Conservation (phyloP, 2,329 filamentous ascomycete genomes). For the Fusarium drepaniforme region DNA sequence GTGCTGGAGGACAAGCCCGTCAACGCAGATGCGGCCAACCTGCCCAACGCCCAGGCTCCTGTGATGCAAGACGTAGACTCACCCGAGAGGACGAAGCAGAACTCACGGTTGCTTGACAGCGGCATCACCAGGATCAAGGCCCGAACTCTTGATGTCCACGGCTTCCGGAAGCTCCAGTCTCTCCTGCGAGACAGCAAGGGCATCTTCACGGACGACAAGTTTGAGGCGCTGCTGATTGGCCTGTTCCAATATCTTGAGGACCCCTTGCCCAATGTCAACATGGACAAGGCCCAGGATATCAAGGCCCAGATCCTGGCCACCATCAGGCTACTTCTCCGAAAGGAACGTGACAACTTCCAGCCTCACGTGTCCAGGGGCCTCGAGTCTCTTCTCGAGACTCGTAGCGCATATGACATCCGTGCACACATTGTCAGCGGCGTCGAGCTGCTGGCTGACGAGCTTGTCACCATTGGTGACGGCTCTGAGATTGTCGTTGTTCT, state of each 20-base stretch:
- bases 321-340: slow-evolving; percentile 78
- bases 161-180: slow-evolving; percentile 82
- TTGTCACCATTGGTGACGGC: slow-evolving; percentile 74
- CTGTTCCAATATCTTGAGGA: slow-evolving; percentile 80
- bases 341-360: slow-evolving; percentile 74
- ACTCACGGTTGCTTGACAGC: slow-evolving; percentile 75
- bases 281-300: slow-evolving; percentile 77
- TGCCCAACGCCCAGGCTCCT: slow-evolving; percentile 41
- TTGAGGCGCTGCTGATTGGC: slow-evolving; percentile 74
- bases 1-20: slow-evolving; percentile 72
- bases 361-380: slow-evolving; percentile 77
- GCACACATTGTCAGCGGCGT: slow-evolving; percentile 81
- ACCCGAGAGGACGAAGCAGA: slow-evolving; percentile 67
- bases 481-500: slow-evolving; percentile 70
- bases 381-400: slow-evolving; percentile 73
- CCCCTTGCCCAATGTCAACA: slow-evolving; percentile 63
- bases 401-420: slow-evolving; percentile 74
- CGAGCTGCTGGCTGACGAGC: slow-evolving; percentile 79
- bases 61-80: slow-evolving; percentile 41
- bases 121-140: slow-evolving; percentile 80
- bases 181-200: slow-evolving; percentile 76
- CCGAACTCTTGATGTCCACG: slow-evolving; percentile 82
- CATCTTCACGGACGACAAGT: slow-evolving; percentile 75
- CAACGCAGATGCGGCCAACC: slow-evolving; percentile 64
- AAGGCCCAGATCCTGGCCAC: slow-evolving; percentile 82